These are phyloP conservation scores for Westerdykella sp. DNA, from an alignment of 2,329 filamentous ascomycete genomes.

Conservation along the genomic window DNA sequence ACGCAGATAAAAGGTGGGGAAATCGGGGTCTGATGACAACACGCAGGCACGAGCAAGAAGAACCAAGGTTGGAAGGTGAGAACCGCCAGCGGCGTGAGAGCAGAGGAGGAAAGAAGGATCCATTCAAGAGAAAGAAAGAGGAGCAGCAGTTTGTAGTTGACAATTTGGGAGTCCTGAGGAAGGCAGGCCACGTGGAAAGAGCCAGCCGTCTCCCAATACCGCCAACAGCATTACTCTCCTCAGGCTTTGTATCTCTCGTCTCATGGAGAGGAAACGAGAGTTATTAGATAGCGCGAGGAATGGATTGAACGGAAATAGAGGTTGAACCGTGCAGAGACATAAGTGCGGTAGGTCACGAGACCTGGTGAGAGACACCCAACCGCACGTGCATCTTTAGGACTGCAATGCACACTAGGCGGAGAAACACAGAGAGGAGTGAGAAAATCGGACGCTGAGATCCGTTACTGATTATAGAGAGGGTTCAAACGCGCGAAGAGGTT, in stretches of 20 bases:
- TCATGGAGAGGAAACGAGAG: conserved; percentile 50
- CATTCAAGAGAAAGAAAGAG: conserved; percentile 15
- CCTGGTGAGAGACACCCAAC: too few relatives aligned
- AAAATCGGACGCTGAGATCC: too few relatives aligned
- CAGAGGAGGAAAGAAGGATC: conserved; percentile 18
- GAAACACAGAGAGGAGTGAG: too few relatives aligned
- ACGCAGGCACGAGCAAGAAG: conserved; percentile 3
- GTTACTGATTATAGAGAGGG: too few relatives aligned
- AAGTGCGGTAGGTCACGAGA: too few relatives aligned
- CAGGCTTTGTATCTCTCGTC: conserved; percentile 65
- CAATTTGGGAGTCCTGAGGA: conserved; percentile 15
- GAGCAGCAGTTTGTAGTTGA: conserved; percentile 20
- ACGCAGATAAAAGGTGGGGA: conserved; percentile 19
- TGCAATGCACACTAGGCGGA: too few relatives aligned
- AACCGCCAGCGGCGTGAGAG: conserved; percentile 9
- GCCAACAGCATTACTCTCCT: conserved; percentile 49
- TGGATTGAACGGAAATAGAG: too few relatives aligned
- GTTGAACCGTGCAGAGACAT: too few relatives aligned
- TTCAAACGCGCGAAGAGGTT: too few relatives aligned
- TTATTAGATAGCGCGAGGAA: conserved; percentile 66
- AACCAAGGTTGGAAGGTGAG: conserved; percentile 6
- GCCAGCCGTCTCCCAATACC: conserved; percentile 17
- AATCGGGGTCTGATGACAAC: conserved; percentile 11
- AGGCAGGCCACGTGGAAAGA: conserved; percentile 26
- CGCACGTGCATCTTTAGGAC: too few relatives aligned